Evolutionary conservation across 2,329 filamentous ascomycete genomes (phyloP).

Genomic region (Berkeleyomyces rouxiae): DNA sequence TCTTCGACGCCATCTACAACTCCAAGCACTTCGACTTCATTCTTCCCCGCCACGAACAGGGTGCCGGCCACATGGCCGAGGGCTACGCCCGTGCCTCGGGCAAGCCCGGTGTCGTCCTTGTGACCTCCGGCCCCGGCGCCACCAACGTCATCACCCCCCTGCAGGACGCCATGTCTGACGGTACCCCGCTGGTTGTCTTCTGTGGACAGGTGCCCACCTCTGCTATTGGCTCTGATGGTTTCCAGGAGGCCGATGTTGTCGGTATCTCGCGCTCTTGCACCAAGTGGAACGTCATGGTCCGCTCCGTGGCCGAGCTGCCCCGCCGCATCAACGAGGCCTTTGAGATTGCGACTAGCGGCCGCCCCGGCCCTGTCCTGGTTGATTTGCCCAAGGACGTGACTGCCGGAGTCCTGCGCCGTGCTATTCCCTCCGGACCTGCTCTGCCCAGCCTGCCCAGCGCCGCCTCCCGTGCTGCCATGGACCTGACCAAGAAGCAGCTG

Average conservation of each 20-base stretch:
- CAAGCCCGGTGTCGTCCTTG: constrained; percentile 86
- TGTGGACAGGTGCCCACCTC: constrained; percentile 79
- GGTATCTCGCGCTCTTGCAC: constrained; percentile 91
- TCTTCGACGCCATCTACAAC: constrained; percentile 98
- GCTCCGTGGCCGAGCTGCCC: constrained; percentile 83
- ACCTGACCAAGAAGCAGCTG: constrained; percentile 56
- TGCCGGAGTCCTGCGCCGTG: constrained; percentile 61
- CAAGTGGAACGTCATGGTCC: constrained; percentile 99
- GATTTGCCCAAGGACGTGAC: constrained; percentile 96
- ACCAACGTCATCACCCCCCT: constrained; percentile 95
- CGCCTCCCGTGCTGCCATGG: constrained; percentile 64
- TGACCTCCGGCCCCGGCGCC: constrained; percentile 89
- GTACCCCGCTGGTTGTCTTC: constrained; percentile 92
- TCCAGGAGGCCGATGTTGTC: constrained; percentile 90
- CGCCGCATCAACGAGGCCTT: constrained; percentile 94
- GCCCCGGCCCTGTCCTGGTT: constrained; percentile 86
- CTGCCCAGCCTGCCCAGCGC: constrained; percentile 72
- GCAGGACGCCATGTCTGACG: constrained; percentile 89
- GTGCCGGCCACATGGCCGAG: constrained; percentile 95
- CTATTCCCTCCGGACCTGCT: constrained; percentile 61
- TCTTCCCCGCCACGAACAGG: constrained; percentile 90
- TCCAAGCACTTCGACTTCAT: constrained; percentile 94
- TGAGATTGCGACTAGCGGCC: constrained; percentile 87
- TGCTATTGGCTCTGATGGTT: constrained; percentile 86
- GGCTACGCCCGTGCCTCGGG: constrained; percentile 89